Evolutionary conservation across 805 yeast genomes (phyloP), one percentile per base, ranked within the genome.

Genomic region (Sugiyamaella lignohabitans): DNA sequence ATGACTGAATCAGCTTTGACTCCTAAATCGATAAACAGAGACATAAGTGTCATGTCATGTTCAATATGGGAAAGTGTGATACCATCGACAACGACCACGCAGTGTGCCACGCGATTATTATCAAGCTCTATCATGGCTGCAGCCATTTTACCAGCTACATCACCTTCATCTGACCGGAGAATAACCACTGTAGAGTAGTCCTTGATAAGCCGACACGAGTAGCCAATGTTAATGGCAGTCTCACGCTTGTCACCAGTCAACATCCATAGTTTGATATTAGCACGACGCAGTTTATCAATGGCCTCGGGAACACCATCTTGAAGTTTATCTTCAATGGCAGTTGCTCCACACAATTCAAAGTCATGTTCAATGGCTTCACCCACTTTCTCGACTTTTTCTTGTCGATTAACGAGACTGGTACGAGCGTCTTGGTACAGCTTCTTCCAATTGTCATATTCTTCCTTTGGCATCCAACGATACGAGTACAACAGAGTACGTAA

Each of bases 241-340:
- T 93, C 99, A 49, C 97, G 73, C 61, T 94, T 94, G 63, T 93
- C 99, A 39, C 99, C 99, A 0, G 99, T 93, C 41, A 93, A 70
- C 97, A 93, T 93, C 99, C 99, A 93, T 72, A 93, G 67, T 59
- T 83, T 87, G 48, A 93, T 87, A 2, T 96, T 96, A 0, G 99
- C 98, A 53, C 94, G 74, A 56, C 95, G 77, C 42, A 93, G 73
- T 59, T 87, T 88, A 49, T 87, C 97, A 53, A 93, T 89, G 0
- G 98, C 78, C 46, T 89, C 96, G 19, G 97, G 84, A 4, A 93
- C 98, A n/a, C 98, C 99, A 20, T 82, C 84, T 66, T 93, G 99
- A 35, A 93, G 72, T 60, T 91, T 93, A 61, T 93, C 99, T 62
- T 93, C 99, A 52, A 93, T 93, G 0, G 98, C 98, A 3, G 97